Percentiles rank a stretch among this genome's conserved stretches.
Conservation (phyloP, 2,329 filamentous ascomycete genomes). For the Neonectria sp. region DNA sequence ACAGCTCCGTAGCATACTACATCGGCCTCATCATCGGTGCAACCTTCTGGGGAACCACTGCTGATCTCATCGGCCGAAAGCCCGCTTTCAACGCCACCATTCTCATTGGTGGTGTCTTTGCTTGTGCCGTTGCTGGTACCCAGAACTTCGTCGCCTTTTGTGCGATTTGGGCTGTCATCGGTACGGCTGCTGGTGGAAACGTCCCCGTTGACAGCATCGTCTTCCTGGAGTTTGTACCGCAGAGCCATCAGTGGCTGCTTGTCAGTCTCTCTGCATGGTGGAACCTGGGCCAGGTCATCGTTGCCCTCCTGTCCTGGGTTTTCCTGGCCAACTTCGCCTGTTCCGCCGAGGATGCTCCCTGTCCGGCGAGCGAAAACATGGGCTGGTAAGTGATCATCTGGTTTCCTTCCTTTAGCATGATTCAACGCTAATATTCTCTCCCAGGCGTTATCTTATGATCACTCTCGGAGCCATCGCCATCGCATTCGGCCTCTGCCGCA, state of each 20-base stretch:
- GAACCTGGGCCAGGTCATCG: constrained; percentile 64
- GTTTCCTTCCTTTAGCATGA: neutral
- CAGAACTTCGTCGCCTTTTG: constrained; percentile 72
- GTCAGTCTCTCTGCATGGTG: constrained; percentile 60
- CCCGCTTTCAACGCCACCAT: constrained; percentile 63
- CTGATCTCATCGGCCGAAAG: constrained; percentile 58
- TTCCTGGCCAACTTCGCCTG: constrained; percentile 57
- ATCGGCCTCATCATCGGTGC: constrained; percentile 62
- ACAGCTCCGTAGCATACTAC: constrained; percentile 54
- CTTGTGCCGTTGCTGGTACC: constrained; percentile 69
- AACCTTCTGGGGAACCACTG: constrained; percentile 61
- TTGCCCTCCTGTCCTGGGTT: constrained; percentile 52
- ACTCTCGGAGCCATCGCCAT: constrained; percentile 58
- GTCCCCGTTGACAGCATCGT: constrained; percentile 64
- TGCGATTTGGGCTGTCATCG: constrained; percentile 66
- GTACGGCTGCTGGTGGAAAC: constrained; percentile 60
- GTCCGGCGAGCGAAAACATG: constrained; percentile 58
- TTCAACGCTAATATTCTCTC: neutral
- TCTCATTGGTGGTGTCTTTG: constrained; percentile 66
- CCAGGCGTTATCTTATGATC: constrained; percentile 58
- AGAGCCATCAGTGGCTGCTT: constrained; percentile 60
- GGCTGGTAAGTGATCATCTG: constrained; percentile 53
- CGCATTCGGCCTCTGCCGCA: constrained; percentile 56
- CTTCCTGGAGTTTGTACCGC: constrained; percentile 64
- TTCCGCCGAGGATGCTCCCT: constrained; percentile 49